Percentiles rank a stretch among this genome's conserved stretches.
Evolutionary conservation across 108 stramenopile genomes (phyloP).

Genomic region (Parmales sp.): DNA sequence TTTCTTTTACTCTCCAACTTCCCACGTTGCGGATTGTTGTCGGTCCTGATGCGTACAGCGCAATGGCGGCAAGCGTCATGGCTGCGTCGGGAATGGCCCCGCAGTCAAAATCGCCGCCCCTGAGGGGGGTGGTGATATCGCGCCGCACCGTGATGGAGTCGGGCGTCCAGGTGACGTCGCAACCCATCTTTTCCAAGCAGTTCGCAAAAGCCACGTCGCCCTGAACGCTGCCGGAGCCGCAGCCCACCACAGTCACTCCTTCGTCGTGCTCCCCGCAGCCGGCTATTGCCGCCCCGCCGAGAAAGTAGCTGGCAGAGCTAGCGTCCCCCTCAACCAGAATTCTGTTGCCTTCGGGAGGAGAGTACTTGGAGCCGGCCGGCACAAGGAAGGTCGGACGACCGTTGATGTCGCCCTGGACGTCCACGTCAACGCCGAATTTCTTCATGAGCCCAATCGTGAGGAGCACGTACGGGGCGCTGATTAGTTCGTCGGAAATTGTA

Average conservation of each 20-base stretch:
- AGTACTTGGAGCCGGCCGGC: conserved; percentile 52
- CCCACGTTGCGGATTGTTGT: conserved; percentile 94
- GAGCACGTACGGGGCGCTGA: conserved; percentile 88
- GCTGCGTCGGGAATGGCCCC: conserved; percentile 95
- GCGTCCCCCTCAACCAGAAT: conserved; percentile 95
- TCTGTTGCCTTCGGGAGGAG: conserved; percentile 31
- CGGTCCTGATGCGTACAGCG: conserved; percentile 85
- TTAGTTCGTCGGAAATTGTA: conserved; percentile 84
- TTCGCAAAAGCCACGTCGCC: conserved; percentile 93
- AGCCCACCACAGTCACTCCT: conserved; percentile 50
- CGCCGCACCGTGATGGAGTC: conserved; percentile 84
- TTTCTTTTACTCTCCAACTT: conserved; percentile 94
- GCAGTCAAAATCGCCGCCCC: conserved; percentile 92
- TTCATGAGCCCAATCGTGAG: conserved; percentile 93
- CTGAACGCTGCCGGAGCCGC: conserved; percentile 78
- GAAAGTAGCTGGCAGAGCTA: conserved; percentile 88
- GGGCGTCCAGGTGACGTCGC: conserved; percentile 73
- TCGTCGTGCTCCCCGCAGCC: conserved; percentile 82
- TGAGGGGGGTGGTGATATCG: conserved; percentile 55
- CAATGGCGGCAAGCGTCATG: conserved; percentile 93
- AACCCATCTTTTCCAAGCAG: conserved; percentile 92
- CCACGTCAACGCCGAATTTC: conserved; percentile 73
- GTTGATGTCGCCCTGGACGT: conserved; percentile 61
- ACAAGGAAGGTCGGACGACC: conserved; percentile 38
- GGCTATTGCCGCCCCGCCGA: conserved; percentile 91